Evolutionary conservation across 495 filamentous ascomycete genomes (phyloP).

Genomic region (Penicillium lividum): DNA sequence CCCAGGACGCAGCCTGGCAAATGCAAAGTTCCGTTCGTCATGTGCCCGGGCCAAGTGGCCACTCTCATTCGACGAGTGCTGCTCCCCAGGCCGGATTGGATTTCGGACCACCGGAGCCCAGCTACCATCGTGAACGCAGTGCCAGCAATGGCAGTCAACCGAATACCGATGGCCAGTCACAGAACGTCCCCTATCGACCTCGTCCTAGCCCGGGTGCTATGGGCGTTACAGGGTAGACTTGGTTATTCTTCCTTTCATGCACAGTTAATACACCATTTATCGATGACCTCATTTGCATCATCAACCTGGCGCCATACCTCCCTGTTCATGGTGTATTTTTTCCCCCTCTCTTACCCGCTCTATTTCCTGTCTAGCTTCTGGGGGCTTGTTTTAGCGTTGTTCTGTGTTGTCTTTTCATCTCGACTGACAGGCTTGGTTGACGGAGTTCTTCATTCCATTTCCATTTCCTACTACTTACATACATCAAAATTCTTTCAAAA

Average conservation of each 20-base stretch:
- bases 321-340: constrained; percentile 23
- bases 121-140: constrained; percentile 42
- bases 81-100: constrained; percentile 33
- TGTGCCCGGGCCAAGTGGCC: constrained; percentile 61
- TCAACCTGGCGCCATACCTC: constrained; percentile 19
- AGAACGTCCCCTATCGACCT: constrained; percentile 43
- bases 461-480: constrained; percentile 15
- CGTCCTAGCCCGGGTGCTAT: constrained; percentile 45
- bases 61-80: constrained; percentile 38
- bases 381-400: constrained; percentile 38
- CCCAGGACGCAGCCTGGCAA: constrained; percentile 68
- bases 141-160: constrained; percentile 45
- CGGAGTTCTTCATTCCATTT: constrained; percentile 32
- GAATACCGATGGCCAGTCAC: constrained; percentile 33
- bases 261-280: constrained; percentile 27
- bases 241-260: constrained; percentile 19
- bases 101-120: constrained; percentile 26
- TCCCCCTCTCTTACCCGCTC: constrained; percentile 2
- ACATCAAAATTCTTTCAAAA: constrained; percentile 29
- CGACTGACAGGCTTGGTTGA: constrained; percentile 36
- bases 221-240: constrained; percentile 45
- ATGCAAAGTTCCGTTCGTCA: constrained; percentile 80
- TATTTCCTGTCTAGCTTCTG: constrained; percentile 24
- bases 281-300: constrained; percentile 28
- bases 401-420: constrained; percentile 26